Conservation (phyloP, 1,284 basidiomycete species). For the Melampsora abietis-canadensis region DNA sequence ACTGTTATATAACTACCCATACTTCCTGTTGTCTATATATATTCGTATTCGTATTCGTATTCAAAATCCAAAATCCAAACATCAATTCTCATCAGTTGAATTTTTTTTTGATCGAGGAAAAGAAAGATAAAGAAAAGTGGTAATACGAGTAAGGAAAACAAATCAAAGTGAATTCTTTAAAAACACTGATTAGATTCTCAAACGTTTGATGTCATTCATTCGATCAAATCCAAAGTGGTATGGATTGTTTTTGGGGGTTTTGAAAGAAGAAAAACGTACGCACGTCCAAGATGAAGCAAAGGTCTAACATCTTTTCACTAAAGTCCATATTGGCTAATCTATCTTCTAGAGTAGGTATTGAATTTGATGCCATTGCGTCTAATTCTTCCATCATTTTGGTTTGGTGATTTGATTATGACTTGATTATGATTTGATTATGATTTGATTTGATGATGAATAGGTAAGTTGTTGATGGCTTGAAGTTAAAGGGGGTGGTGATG, state of each 20-base stretch:
- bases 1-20: conserved; percentile 41
- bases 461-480: too few species aligned
- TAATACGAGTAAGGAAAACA: too few species aligned
- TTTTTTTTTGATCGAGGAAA: background rate
- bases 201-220: too few species aligned
- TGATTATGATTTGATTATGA: too few species aligned
- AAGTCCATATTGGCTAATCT: conserved; percentile 23
- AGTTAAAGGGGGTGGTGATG: too few species aligned
- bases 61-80: too few species aligned
- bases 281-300: conserved; percentile 37
- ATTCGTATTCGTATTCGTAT: too few species aligned
- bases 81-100: background rate
- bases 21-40: conserved; percentile 35
- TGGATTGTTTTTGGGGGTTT: too few species aligned
- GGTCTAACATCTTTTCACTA: conserved; percentile 32
- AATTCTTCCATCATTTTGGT: conserved; percentile 40
- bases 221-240: background rate
- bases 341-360: conserved; percentile 13
- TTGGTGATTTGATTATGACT: too few species aligned
- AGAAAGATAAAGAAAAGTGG: background rate
- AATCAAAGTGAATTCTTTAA: too few species aligned
- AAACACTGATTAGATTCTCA: too few species aligned
- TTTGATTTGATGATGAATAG: too few species aligned
- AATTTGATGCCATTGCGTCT: conserved; percentile 18
- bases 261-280: background rate